Conservation (phyloP, 1,139 yeast species). For the Pichia norvegensis region DNA sequence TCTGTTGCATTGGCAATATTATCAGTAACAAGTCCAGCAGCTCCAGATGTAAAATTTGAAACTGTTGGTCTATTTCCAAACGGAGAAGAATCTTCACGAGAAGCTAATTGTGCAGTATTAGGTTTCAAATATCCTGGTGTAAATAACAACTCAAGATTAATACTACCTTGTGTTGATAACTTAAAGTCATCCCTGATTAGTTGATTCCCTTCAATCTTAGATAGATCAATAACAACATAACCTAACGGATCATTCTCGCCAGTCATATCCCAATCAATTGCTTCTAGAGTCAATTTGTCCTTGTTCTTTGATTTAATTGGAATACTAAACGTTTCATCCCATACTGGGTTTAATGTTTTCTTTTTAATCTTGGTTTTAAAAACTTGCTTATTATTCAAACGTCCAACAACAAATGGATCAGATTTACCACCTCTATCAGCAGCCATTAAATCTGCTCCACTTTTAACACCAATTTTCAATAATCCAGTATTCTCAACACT, state of each 20-base stretch:
- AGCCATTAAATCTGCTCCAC: conserved; percentile 45
- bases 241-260: conserved; percentile 61
- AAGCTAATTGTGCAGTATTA: conserved; percentile 26
- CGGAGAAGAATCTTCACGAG: neutral
- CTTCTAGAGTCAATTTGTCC: conserved; percentile 39
- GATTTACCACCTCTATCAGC: conserved; percentile 70
- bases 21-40: conserved; percentile 10
- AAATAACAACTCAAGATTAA: conserved; percentile 47
- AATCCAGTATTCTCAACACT: conserved; percentile 62
- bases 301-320: conserved; percentile 59
- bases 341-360: conserved; percentile 59
- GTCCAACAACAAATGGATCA: conserved; percentile 54
- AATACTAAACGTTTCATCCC: conserved; percentile 57
- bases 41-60: conserved; percentile 25
- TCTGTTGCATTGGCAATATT: conserved; percentile 24
- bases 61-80: neutral
- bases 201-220: conserved; percentile 39
- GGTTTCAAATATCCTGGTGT: conserved; percentile 65
- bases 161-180: conserved; percentile 54
- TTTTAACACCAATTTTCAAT: conserved; percentile 46
- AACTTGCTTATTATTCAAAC: conserved; percentile 46
- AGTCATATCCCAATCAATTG: conserved; percentile 72
- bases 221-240: conserved; percentile 40
- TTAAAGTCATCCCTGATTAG: conserved; percentile 40
- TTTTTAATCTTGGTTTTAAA: conserved; percentile 54